Evolutionary conservation across 768 basidiomycete genomes (phyloP), one percentile per base, ranked within the genome.

Genomic region (Infundibulicybe gibba): DNA sequence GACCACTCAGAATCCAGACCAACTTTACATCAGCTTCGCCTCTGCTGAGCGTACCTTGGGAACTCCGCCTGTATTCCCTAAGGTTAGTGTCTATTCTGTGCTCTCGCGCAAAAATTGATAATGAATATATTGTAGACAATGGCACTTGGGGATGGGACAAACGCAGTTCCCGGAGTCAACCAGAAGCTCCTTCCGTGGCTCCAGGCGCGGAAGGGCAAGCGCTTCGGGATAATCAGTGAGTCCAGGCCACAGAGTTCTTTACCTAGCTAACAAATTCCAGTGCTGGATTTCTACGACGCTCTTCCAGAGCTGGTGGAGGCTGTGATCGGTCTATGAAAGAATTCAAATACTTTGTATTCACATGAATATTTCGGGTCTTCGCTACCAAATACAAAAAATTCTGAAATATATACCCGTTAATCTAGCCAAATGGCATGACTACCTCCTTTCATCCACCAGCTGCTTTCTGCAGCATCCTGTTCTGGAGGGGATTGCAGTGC

Each of bases 361-460:
- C n/a, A 20, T 41, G 3, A 41, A 20, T 8, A n/a, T n/a, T n/a
- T n/a, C n/a, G n/a, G n/a, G n/a, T 8, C 25, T 3, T 25, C 8
- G 8, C 25, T 25, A 25, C 25, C 25, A 25, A 25, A 25, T 25
- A 25, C 25, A 25, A 8, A 8, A 25, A 25, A 4, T 25, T 8
- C 25, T 25, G 25, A 25, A 25, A 25, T 25, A 25, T 25, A 8
- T 8, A 25, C 35, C 10, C 3, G 35, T 63, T 48, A 76, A 56
- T 72, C 67, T 53, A 78, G 55, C 76, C 76, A 78, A 21, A 78
- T 63, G 6, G 77, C 77, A 64, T 79, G 77, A 48, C 77, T 79
- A 1, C 67, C 75, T 1, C 76, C 77, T 25, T 56, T 57, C 61
- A 76, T 71, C 42, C 49, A 47, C 40, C 61, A 59, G 8, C 21